phyloP scores from a whole-genome alignment of 139 green algal genomes.

The Mesotaenium endlicherianum region DNA sequence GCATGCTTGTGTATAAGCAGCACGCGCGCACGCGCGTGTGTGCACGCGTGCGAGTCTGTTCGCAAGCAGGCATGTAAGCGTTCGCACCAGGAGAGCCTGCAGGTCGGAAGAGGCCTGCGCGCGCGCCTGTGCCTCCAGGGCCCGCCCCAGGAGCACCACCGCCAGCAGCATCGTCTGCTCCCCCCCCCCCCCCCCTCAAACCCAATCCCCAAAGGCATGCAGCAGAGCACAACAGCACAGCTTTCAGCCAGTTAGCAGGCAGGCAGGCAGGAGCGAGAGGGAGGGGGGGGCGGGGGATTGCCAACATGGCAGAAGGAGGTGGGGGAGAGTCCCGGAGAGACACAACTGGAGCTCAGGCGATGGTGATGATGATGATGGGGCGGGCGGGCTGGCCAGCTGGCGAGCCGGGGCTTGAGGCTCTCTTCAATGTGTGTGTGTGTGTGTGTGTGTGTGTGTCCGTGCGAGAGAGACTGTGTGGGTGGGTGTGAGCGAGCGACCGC shows the following conservation, averaged over 20 bases:
- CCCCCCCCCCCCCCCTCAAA: too few species aligned
- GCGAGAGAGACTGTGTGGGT: background rate
- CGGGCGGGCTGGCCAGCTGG: too few species aligned
- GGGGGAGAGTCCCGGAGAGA: background rate
- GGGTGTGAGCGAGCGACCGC: background rate
- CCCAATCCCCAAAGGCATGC: too few species aligned
- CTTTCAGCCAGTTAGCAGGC: background rate
- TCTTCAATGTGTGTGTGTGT: too few species aligned
- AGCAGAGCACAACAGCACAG: background rate
- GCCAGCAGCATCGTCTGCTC: slow-evolving; percentile 83
- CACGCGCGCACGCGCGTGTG: background rate
- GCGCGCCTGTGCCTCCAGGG: slow-evolving; percentile 71
- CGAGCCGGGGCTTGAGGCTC: too few species aligned
- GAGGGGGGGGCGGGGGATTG: background rate
- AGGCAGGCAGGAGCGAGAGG: background rate
- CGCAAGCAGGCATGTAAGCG: too few species aligned
- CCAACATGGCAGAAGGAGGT: background rate
- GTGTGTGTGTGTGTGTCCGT: too few species aligned
- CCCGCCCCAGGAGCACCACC: slow-evolving; percentile 86
- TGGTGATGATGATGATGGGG: too few species aligned
- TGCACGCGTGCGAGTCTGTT: too few species aligned
- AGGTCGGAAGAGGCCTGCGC: slow-evolving; percentile 44
- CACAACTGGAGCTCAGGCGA: background rate
- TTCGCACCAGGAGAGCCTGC: slow-evolving; percentile 20
- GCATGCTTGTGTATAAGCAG: background rate